Evolutionary conservation across 208 protist species (phyloP).

Genomic region (Acanthamoeba triangularis): DNA sequence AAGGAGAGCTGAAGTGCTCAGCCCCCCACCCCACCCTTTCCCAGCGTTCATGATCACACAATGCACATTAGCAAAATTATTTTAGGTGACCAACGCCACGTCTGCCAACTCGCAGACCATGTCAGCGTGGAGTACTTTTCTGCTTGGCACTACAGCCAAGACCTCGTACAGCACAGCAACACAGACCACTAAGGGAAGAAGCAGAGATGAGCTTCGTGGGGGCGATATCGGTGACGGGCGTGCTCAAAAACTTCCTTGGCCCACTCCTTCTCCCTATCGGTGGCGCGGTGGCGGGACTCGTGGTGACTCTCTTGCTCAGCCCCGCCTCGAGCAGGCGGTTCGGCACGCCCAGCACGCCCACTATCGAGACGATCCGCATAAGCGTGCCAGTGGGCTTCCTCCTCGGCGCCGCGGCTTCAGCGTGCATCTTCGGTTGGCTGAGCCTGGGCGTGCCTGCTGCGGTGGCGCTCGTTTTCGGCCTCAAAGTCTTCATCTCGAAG

Average conservation of each 20-base stretch:
- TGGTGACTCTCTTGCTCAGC: not conserved
- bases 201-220: too few relatives aligned
- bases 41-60: too few relatives aligned
- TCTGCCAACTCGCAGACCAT: too few relatives aligned
- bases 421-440: not conserved
- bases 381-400: not conserved
- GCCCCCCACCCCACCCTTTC: not conserved
- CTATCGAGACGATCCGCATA: not conserved
- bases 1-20: slow-evolving; percentile 53
- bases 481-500: not conserved
- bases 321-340: not conserved
- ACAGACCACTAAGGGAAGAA: too few relatives aligned
- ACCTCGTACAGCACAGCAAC: too few relatives aligned
- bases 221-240: not conserved
- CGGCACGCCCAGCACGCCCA: not conserved
- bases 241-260: not conserved
- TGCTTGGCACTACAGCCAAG: too few relatives aligned
- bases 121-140: too few relatives aligned
- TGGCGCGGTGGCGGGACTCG: not conserved
- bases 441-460: not conserved
- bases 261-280: not conserved
- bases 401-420: not conserved
- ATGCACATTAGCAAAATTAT: too few relatives aligned
- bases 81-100: too few relatives aligned
- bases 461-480: not conserved